Conservation (phyloP, 192 early-diverging fungal genomes). For the Umbelopsis ramanniana region DNA sequence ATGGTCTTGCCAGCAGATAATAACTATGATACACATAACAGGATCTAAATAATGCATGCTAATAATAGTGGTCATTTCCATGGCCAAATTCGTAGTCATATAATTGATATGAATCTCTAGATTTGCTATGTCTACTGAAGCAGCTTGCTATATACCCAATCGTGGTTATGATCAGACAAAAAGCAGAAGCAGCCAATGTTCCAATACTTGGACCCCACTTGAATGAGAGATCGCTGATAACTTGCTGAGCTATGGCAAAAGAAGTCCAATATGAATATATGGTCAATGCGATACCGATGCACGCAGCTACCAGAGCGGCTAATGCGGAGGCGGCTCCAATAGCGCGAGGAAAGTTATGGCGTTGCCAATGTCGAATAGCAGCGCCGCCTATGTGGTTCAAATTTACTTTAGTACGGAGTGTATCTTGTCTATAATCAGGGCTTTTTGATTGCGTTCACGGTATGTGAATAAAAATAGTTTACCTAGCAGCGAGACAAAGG, state of each 20-base stretch:
- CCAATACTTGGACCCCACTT: conserved; percentile 3
- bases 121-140: neutral
- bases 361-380: conserved; percentile 9
- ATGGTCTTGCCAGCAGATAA: neutral
- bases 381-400: neutral
- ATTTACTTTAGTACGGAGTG: neutral
- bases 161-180: conserved; percentile 4
- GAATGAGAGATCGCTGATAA: neutral
- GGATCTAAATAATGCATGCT: neutral
- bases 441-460: too few relatives aligned
- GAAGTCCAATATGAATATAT: conserved; percentile 9
- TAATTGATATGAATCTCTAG: conserved; percentile 7
- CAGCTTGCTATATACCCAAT: conserved; percentile 14
- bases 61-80: conserved; percentile 13
- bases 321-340: conserved; percentile 8
- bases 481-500: neutral
- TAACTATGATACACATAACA: conserved; percentile 6
- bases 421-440: neutral
- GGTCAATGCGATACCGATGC: neutral
- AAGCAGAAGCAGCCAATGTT: neutral
- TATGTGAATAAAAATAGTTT: neutral
- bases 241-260: neutral
- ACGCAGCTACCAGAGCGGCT: neutral
- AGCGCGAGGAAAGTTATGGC: neutral
- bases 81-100: conserved; percentile 20